A percentile compares a stretch with the other conserved stretches of the same genome.
Conservation (phyloP, 805 yeast genomes). For the Yamadazyma ubonensis region DNA sequence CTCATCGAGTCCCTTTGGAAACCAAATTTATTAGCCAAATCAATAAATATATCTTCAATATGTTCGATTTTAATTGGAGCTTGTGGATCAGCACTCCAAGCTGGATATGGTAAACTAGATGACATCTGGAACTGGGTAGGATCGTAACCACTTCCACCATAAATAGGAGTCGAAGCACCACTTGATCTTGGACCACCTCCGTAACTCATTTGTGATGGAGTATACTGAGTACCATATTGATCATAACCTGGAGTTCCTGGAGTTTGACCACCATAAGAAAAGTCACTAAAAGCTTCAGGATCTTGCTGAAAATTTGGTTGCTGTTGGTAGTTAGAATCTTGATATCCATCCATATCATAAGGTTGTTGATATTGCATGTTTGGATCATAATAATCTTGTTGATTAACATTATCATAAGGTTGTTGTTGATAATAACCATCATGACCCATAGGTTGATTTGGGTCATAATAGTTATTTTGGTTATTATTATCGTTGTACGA, state of each 20-base stretch:
- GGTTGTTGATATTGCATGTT: constrained; percentile 47
- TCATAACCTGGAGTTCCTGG: constrained; percentile 68
- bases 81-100: constrained; percentile 96
- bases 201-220: constrained; percentile 85
- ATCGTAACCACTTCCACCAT: constrained; percentile 66
- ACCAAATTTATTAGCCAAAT: constrained; percentile 79
- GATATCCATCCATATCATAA: constrained; percentile 48
- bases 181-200: constrained; percentile 77
- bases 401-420: constrained; percentile 24
- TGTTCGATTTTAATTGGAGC: constrained; percentile 81
- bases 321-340: constrained; percentile 44
- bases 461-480: constrained; percentile 47
- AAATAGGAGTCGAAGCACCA: constrained; percentile 93
- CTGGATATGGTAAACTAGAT: constrained; percentile 94
- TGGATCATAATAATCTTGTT: constrained; percentile 51
- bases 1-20: constrained; percentile 93
- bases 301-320: constrained; percentile 38
- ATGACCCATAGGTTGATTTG: constrained; percentile 36
- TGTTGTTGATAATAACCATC: constrained; percentile 36
- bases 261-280: constrained; percentile 52
- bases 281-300: constrained; percentile 67
- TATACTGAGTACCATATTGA: constrained; percentile 66
- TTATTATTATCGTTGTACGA: constrained; percentile 53
- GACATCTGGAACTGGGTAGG: constrained; percentile 65
- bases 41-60: constrained; percentile 83